Percentiles rank a stretch among this genome's conserved stretches.
phyloP scores from a whole-genome alignment of 768 basidiomycete species.

The Lyophyllum shimeji region DNA sequence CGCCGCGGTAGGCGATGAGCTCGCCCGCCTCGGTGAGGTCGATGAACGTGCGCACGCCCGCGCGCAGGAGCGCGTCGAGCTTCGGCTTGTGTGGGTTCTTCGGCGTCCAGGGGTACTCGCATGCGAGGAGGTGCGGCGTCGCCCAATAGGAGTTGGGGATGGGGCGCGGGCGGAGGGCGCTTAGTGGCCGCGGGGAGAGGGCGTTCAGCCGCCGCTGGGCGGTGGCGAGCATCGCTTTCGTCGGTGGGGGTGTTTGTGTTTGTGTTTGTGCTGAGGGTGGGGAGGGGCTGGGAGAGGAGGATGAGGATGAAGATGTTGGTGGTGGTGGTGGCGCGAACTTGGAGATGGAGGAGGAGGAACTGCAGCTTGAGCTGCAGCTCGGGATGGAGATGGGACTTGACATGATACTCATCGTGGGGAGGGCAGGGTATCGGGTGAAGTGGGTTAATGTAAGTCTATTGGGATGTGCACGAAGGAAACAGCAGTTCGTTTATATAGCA shows the following conservation, averaged over 20 bases:
- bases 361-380: no score
- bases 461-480: conserved; percentile 5
- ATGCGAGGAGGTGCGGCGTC: conserved; percentile 67
- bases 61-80: conserved; percentile 67
- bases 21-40: conserved; percentile 85
- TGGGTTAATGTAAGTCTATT: conserved; percentile 1
- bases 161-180: conserved; percentile 42
- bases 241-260: conserved; percentile 4
- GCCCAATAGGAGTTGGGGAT: conserved; percentile 90
- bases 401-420: no score
- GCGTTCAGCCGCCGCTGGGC: conserved; percentile 17
- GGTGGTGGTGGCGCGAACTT: no score
- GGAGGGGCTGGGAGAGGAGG: no score
- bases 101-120: conserved; percentile 80
- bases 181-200: conserved; percentile 21
- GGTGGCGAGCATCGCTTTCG: conserved; percentile 8
- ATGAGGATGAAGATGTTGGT: no score
- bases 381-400: no score
- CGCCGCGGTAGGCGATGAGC: conserved; percentile 60
- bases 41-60: conserved; percentile 79
- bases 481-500: not conserved
- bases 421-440: not conserved
- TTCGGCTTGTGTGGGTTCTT: conserved; percentile 59
- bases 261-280: conserved; percentile 11
- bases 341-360: no score